Conservation (phyloP, 2,329 filamentous ascomycete species). For the Aspergillus cejpii region DNA sequence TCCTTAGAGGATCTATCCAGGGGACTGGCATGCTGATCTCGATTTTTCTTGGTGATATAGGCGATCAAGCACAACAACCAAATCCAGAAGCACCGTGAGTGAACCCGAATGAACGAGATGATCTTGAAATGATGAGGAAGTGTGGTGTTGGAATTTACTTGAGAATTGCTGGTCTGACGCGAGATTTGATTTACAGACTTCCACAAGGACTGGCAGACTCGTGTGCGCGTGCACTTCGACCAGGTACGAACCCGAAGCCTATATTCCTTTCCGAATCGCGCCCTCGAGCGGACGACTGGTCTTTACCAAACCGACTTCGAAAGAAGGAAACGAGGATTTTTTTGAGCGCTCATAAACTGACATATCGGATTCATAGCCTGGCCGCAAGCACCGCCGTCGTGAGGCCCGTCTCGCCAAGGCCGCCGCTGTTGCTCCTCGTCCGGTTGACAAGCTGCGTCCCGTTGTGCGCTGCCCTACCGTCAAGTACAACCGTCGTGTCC, state of each 20-base stretch:
- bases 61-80: constrained; percentile 99
- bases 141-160: constrained; percentile 16
- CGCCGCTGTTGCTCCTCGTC: constrained; percentile 87
- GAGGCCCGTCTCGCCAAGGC: constrained; percentile 91
- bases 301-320: not conserved
- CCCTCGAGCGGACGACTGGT: constrained; percentile 10
- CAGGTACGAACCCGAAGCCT: constrained; percentile 64
- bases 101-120: constrained; percentile 8
- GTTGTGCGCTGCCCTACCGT: constrained; percentile 95
- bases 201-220: constrained; percentile 99
- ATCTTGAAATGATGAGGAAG: constrained; percentile 13
- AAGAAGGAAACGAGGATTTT: not conserved
- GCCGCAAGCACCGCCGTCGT: constrained; percentile 89
- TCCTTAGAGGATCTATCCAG: constrained; percentile 2
- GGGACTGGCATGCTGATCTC: constrained; percentile 13
- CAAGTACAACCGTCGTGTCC: constrained; percentile 98
- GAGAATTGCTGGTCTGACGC: constrained; percentile 22
- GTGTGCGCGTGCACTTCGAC: constrained; percentile 98
- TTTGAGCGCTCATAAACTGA: constrained; percentile 24
- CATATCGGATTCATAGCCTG: constrained; percentile 59
- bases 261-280: constrained; percentile 11
- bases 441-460: constrained; percentile 93
- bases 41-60: constrained; percentile 43
- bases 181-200: constrained; percentile 58
- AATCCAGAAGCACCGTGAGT: constrained; percentile 89